Percentiles rank a stretch among this genome's conserved stretches.
Evolutionary conservation across 257 asterid genomes (phyloP).

Genomic region (Paraleonurus japonicus): DNA sequence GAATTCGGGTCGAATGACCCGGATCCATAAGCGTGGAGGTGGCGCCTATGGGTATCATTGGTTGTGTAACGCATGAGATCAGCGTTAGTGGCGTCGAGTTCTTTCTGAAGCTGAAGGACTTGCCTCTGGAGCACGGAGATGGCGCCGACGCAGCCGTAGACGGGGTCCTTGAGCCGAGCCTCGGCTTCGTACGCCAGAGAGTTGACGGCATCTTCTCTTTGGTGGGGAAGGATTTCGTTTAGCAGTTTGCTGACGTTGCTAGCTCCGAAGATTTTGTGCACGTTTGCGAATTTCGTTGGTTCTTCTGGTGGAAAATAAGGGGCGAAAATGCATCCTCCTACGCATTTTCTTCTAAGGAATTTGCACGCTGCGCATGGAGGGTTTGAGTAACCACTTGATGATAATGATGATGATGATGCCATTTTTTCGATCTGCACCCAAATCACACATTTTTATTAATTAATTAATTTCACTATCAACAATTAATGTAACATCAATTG

Average conservation of each 20-base stretch:
- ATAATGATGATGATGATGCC: conserved; percentile 69
- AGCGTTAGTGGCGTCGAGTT: conserved; percentile 72
- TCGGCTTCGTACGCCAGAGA: conserved; percentile 89
- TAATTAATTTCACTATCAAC: too few relatives aligned
- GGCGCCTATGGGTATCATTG: too few relatives aligned
- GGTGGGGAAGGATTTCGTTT: conserved; percentile 67
- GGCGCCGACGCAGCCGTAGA: conserved; percentile 84
- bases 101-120: conserved; percentile 69
- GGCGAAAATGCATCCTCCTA: conserved; percentile 63
- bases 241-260: conserved; percentile 84
- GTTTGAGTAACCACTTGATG: conserved; percentile 50
- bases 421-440: conserved; percentile 28
- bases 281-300: conserved; percentile 69
- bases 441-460: not conserved
- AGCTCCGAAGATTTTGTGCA: conserved; percentile 86
- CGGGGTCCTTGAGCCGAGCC: conserved; percentile 81
- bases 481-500: too few relatives aligned
- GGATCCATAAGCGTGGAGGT: too few relatives aligned
- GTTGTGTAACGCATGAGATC: conserved; percentile 51
- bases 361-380: conserved; percentile 95
- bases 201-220: conserved; percentile 82
- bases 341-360: conserved; percentile 69
- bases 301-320: conserved; percentile 90
- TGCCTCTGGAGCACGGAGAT: conserved; percentile 77
- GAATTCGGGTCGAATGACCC: too few relatives aligned